These are phyloP conservation scores for Gloeophyllum trabeum DNA, from an alignment of 768 basidiomycete genomes.

Conservation along the genomic window DNA sequence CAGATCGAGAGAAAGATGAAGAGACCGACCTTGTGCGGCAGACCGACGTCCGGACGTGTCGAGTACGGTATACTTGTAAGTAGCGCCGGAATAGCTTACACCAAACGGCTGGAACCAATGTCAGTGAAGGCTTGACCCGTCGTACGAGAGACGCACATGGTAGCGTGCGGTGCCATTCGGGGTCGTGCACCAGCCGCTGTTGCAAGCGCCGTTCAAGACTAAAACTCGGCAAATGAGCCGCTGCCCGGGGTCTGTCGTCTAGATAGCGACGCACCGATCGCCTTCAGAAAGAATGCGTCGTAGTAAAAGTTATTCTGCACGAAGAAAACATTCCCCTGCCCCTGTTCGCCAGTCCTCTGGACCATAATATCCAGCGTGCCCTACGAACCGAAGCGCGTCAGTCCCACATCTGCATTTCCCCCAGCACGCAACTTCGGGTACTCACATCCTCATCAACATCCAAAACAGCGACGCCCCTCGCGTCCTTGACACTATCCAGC, in stretches of 20 bases:
- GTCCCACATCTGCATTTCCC: background rate
- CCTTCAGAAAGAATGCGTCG: slow-evolving; percentile 97
- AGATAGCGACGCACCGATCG: slow-evolving; percentile 55
- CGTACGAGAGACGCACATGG: slow-evolving; percentile 38
- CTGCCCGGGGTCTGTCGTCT: background rate
- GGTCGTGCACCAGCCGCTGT: slow-evolving; percentile 65
- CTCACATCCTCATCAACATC: slow-evolving; percentile 95
- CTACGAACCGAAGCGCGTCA: slow-evolving; percentile 25
- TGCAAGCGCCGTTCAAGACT: slow-evolving; percentile 93
- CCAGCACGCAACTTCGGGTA: slow-evolving; percentile 6
- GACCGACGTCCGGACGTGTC: slow-evolving; percentile 83
- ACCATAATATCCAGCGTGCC: slow-evolving; percentile 89
- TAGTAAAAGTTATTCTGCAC: slow-evolving; percentile 97
- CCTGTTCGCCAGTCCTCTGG: slow-evolving; percentile 65
- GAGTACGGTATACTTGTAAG: slow-evolving; percentile 94
- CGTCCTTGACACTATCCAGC: slow-evolving; percentile 65
- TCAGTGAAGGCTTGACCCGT: background rate
- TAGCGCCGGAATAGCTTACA: slow-evolving; percentile 88
- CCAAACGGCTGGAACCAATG: slow-evolving; percentile 64
- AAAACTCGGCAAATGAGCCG: background rate
- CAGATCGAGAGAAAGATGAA: background rate
- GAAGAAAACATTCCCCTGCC: slow-evolving; percentile 57
- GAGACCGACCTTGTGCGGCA: slow-evolving; percentile 69
- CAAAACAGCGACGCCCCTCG: slow-evolving; percentile 64
- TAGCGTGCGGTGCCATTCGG: slow-evolving; percentile 53